phyloP scores from a whole-genome alignment of 257 asterid genomes.

The Fraxinus quadrangulata region DNA sequence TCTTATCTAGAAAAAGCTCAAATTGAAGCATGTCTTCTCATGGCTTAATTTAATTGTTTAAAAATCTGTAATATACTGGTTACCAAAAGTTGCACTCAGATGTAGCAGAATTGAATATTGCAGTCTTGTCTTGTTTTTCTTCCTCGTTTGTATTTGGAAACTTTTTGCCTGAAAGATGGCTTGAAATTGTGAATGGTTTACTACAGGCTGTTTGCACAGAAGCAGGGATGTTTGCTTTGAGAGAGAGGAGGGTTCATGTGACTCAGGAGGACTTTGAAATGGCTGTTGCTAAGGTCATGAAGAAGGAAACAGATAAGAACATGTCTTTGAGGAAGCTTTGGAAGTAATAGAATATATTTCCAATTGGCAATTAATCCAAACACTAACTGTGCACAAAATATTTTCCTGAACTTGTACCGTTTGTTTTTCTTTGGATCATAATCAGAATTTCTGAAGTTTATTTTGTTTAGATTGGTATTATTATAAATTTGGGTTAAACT shows the following conservation, averaged over 20 bases:
- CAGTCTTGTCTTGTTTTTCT: not conserved
- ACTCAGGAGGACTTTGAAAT: constrained; percentile 97
- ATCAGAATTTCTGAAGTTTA: not conserved
- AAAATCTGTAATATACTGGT: not conserved
- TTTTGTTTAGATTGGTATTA: no score
- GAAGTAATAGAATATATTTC: constrained; percentile 42
- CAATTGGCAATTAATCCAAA: no score
- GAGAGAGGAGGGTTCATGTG: constrained; percentile 95
- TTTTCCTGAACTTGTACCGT: not conserved
- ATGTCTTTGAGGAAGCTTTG: constrained; percentile 95
- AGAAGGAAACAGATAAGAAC: constrained; percentile 91
- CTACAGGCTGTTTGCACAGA: constrained; percentile 92
- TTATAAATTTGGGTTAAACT: no score
- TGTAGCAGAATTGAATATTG: not conserved
- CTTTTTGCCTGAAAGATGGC: not conserved
- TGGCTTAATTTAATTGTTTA: not conserved
- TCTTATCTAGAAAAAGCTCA: not conserved
- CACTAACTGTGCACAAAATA: no score
- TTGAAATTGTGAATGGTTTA: not conserved
- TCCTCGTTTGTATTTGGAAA: not conserved
- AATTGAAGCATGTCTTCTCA: not conserved
- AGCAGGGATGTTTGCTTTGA: constrained; percentile 96
- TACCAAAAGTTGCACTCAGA: not conserved
- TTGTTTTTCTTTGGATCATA: not conserved
- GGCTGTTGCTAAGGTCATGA: constrained; percentile 98